Evolutionary conservation across 139 green algal genomes (phyloP), one percentile per base, ranked within the genome.

Genomic region (Closterium sp.): DNA sequence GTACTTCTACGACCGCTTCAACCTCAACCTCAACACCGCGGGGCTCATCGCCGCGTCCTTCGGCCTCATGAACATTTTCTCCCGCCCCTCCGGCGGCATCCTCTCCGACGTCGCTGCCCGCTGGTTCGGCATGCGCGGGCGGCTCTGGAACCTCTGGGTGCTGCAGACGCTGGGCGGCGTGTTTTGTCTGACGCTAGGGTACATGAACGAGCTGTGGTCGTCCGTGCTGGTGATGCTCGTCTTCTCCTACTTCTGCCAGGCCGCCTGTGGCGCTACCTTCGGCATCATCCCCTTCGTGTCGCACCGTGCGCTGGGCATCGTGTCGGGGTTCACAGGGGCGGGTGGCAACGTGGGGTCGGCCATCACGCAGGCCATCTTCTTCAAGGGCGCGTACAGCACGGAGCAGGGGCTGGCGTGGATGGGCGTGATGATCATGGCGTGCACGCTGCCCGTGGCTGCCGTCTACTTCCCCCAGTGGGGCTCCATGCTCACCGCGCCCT

Each of bases 391-490:
- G 10, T 92, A 83, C 23, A 83, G 38, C 19, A 94, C 91, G 10
- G 90, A 97, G 35, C 93, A 98, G 34, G 97, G 96, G 34, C 95
- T 98, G 84, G 90, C 93, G 36, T 98, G 95, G 95, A 98, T 99
- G 97, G 97, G 98, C 19, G 94, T 98, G 33, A 96, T 97, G 93
- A 97, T 97, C 85, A 95, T 98, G 25, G 93, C 38, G 7, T 91
- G 98, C 0, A 97, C 97, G 0, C 33, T 94, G 28, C 88, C 97
- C 32, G 88, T 98, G 9, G 34, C 94, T 28, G 69, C 95, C 33
- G 94, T 99, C 89, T 96, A 97, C 92, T 99, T 98, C 95, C 97
- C 97, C 85, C 97, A 97, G 96, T 99, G 97, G 97, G 98, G 98
- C 31, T 95, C 95, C 92, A 98, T 98, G 95, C 95, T 99, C 87